Percentiles rank a stretch among this genome's conserved stretches.
phyloP scores from a whole-genome alignment of 2,329 filamentous ascomycete genomes.

The Apiospora kogelbergensis region DNA sequence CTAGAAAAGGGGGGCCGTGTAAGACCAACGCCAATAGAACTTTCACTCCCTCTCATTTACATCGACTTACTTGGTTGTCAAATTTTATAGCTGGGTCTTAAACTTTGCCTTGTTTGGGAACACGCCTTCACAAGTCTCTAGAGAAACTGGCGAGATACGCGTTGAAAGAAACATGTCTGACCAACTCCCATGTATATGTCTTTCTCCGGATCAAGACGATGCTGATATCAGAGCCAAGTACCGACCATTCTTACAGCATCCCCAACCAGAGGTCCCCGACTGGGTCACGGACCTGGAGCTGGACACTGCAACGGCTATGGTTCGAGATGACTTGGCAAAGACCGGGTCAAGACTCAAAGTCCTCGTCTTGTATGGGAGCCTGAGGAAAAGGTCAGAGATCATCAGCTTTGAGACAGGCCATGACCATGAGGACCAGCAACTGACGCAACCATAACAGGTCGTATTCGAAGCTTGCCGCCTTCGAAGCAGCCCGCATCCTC shows the following conservation, averaged over 20 bases:
- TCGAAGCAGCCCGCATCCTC: conserved; percentile 59
- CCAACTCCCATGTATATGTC: background rate
- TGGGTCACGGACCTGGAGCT: conserved; percentile 60
- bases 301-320: conserved; percentile 50
- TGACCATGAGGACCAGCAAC: no score
- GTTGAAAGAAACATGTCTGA: no score
- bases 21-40: background rate
- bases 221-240: conserved; percentile 33
- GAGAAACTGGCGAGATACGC: background rate
- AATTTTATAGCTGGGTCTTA: background rate
- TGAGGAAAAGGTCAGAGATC: conserved; percentile 40
- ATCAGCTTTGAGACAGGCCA: background rate
- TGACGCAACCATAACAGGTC: conserved; percentile 39
- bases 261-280: conserved; percentile 40
- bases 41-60: background rate
- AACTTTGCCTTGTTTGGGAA: background rate
- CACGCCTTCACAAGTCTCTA: background rate
- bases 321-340: conserved; percentile 42
- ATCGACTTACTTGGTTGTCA: background rate
- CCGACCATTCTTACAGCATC: conserved; percentile 54
- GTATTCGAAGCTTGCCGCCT: conserved; percentile 60
- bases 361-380: conserved; percentile 61
- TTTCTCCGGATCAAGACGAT: background rate
- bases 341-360: conserved; percentile 46
- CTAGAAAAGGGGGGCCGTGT: background rate